Percentiles rank a stretch among this genome's conserved stretches.
Conservation (phyloP, 352 stramenopile genomes). For the Globisporangium radiosum region DNA sequence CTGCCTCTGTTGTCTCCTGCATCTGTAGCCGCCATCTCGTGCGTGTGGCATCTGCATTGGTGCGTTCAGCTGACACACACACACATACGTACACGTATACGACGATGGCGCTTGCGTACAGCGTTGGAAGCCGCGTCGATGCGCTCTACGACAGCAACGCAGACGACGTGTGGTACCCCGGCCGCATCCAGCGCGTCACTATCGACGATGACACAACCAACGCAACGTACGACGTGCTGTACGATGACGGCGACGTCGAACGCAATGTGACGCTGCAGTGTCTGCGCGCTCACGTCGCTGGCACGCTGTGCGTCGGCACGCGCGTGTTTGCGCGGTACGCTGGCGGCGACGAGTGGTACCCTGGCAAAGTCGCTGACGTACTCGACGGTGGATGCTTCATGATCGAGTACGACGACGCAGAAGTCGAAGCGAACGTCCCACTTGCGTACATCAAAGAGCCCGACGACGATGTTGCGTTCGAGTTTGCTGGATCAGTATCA, state of each 20-base stretch:
- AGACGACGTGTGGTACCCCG: slow-evolving; percentile 78
- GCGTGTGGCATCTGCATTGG: background rate
- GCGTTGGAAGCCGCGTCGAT: slow-evolving; percentile 59
- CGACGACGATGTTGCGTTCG: background rate
- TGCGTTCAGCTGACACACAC: background rate
- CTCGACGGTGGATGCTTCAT: slow-evolving; percentile 60
- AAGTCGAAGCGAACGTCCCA: slow-evolving; percentile 53
- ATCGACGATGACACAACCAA: slow-evolving; percentile 6
- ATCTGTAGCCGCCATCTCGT: too few species aligned
- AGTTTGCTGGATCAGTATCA: background rate
- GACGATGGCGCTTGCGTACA: slow-evolving; percentile 15
- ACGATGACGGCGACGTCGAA: slow-evolving; percentile 75
- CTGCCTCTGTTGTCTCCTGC: too few species aligned
- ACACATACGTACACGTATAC: background rate
- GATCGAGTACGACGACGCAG: slow-evolving; percentile 77
- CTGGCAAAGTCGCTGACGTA: slow-evolving; percentile 52
- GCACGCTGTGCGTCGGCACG: slow-evolving; percentile 73
- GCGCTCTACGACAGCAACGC: slow-evolving; percentile 76
- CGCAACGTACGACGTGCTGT: slow-evolving; percentile 46
- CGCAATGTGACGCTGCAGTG: slow-evolving; percentile 26
- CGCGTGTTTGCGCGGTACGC: slow-evolving; percentile 63
- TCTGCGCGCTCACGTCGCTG: slow-evolving; percentile 41
- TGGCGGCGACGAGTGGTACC: slow-evolving; percentile 63
- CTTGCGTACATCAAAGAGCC: slow-evolving; percentile 49
- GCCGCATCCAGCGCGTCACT: slow-evolving; percentile 25